These are phyloP conservation scores for Clarireedia paspali DNA, from an alignment of 2,329 filamentous ascomycete genomes.

Conservation along the genomic window DNA sequence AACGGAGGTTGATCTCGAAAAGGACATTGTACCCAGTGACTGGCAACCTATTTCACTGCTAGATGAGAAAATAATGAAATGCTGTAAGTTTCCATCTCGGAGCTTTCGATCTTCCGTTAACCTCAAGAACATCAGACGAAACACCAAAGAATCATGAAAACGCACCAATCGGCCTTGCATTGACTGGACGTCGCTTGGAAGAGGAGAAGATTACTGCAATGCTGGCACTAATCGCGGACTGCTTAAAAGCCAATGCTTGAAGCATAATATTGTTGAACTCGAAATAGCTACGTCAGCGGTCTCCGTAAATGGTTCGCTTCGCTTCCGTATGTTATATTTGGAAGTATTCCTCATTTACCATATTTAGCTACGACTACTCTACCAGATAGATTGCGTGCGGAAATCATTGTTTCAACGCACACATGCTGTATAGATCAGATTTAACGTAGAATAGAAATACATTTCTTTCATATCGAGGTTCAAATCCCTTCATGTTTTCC, in stretches of 20 bases:
- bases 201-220: not conserved
- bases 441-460: no score
- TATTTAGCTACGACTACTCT: no score
- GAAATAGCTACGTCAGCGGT: not conserved
- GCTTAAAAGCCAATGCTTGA: not conserved
- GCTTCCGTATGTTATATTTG: not conserved
- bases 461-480: no score
- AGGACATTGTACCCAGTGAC: constrained; percentile 17
- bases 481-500: no score
- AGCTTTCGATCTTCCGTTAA: not conserved
- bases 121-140: not conserved
- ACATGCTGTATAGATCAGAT: no score
- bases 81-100: not conserved
- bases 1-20: constrained; percentile 19
- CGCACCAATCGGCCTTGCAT: not conserved
- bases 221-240: not conserved
- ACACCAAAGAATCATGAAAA: no score
- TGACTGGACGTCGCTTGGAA: not conserved
- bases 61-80: not conserved
- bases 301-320: not conserved
- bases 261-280: not conserved
- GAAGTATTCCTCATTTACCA: not conserved
- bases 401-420: no score
- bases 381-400: no score
- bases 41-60: constrained; percentile 19